Evolutionary conservation across 257 asterid genomes (phyloP), one percentile per base, ranked within the genome.

Genomic region (Oldenlandia corymbosa): DNA sequence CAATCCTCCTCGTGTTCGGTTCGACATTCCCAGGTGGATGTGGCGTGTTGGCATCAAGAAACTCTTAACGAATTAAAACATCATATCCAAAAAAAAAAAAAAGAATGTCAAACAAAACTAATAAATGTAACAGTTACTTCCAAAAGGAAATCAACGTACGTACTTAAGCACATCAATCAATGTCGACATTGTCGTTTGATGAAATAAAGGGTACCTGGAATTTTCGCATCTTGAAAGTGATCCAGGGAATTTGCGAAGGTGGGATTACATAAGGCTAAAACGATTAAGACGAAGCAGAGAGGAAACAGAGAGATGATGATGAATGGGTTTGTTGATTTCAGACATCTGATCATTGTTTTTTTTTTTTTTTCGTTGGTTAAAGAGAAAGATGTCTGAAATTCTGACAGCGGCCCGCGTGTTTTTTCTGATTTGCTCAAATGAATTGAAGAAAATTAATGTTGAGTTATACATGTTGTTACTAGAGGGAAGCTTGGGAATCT

Each of bases 1-100:
- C 48, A n/a, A 68, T 23, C 68, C 71, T 71, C 71, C 68, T 59
- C 21, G 46, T 52, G 9, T 60, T 31, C 31, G 51, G 26, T 36
- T 60, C 66, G 14, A 50, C 53, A 16, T 14, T 55, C 49, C 48
- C 73, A 45, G 46, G 20, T 17, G 5, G 42, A 2, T n/a, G 42
- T 14, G 31, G 46, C n/a, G n/a, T n/a, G 36, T 20, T 41, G 14
- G 12, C 17, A 16, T 60, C 55, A 41, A n/a, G 45, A 49, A 59
- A 27, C 50, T 32, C 63, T 37, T 13, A 18, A n/a, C n/a, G n/a
- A 17, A 48, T 3, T 34, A 34, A 34, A 30, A 23, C 51, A 55
- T 37, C 2, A 1, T 16, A 13, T 34, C 9, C 9, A 3, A 9
- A 9, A 3, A 3, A 23, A 13, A 32, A 48, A 27, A 36, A 71